Percentiles rank a stretch among this genome's conserved stretches.
phyloP scores from a whole-genome alignment of 495 filamentous ascomycete genomes.

The Penicillium paxilli region DNA sequence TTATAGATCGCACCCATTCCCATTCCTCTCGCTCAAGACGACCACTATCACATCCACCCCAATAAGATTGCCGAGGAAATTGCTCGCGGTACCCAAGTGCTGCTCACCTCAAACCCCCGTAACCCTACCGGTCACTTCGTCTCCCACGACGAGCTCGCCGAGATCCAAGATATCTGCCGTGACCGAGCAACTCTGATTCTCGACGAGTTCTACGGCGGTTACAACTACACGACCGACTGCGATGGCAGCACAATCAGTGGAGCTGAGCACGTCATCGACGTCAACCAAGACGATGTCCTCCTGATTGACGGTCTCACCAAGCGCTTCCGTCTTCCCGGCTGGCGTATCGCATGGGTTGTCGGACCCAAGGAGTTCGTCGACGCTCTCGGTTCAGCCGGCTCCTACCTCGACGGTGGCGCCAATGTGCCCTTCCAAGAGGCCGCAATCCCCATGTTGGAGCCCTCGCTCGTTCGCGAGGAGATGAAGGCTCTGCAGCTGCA shows the following conservation, averaged over 20 bases:
- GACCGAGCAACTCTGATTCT: constrained; percentile 87
- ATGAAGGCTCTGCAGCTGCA: constrained; percentile 88
- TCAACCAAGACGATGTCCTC: constrained; percentile 75
- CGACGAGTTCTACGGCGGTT: constrained; percentile 96
- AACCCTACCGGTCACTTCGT: constrained; percentile 94
- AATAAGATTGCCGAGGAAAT: constrained; percentile 92
- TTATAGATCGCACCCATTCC: constrained; percentile 85
- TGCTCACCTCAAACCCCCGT: constrained; percentile 93
- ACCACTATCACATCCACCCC: constrained; percentile 88
- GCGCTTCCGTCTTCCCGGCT: constrained; percentile 92
- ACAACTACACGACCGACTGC: constrained; percentile 90
- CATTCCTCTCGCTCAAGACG: constrained; percentile 76
- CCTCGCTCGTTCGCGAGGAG: constrained; percentile 72
- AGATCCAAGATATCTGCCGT: constrained; percentile 90
- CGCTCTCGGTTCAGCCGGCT: constrained; percentile 88
- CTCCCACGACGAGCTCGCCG: constrained; percentile 72
- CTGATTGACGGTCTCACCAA: constrained; percentile 96
- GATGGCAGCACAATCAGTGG: constrained; percentile 86
- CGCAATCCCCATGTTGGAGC: constrained; percentile 88
- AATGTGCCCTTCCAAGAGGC: constrained; percentile 96
- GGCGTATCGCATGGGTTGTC: constrained; percentile 95
- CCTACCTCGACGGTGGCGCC: constrained; percentile 93
- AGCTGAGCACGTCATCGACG: constrained; percentile 77
- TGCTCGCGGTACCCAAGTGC: constrained; percentile 80
- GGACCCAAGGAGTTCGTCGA: constrained; percentile 96